A percentile compares a stretch with the other conserved stretches of the same genome.
Evolutionary conservation across 345 rosid genomes (phyloP).

Genomic region (Orychophragmus violaceus): DNA sequence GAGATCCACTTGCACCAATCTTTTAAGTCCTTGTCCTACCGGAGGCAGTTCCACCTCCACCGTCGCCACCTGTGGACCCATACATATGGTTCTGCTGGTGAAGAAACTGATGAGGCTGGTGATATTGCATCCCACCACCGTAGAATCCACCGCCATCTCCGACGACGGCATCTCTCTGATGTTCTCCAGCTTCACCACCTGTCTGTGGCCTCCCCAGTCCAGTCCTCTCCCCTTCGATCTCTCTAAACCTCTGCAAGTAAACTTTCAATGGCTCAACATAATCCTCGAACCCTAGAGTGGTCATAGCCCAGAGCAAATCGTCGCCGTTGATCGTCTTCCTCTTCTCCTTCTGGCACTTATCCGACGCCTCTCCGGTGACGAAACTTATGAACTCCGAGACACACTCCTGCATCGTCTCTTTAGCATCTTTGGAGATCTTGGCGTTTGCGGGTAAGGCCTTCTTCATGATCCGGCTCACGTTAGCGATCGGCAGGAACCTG

Average conservation of each 20-base stretch:
- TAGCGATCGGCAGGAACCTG: no score
- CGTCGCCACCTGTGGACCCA: constrained; percentile 23
- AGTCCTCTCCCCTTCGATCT: no score
- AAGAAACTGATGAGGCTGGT: constrained; percentile 32
- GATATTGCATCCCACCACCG: constrained; percentile 22
- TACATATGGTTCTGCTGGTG: constrained; percentile 31
- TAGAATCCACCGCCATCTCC: background rate
- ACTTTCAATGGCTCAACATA: no score
- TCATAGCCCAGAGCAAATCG: background rate
- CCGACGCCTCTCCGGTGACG: background rate
- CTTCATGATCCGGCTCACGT: no score
- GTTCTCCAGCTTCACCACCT: background rate
- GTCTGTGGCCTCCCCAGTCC: background rate
- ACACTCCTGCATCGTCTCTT: background rate
- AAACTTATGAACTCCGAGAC: background rate
- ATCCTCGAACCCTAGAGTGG: background rate
- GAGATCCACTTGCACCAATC: constrained; percentile 18
- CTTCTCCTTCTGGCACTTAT: background rate
- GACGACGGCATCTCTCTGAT: background rate
- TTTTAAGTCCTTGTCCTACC: constrained; percentile 30
- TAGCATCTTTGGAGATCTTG: background rate
- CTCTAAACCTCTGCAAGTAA: no score
- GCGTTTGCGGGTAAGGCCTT: no score
- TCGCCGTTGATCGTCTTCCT: background rate
- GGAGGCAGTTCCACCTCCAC: constrained; percentile 26